Base-by-base conservation (phyloP, 768 basidiomycete genomes). In the Suillus placidus region DNA sequence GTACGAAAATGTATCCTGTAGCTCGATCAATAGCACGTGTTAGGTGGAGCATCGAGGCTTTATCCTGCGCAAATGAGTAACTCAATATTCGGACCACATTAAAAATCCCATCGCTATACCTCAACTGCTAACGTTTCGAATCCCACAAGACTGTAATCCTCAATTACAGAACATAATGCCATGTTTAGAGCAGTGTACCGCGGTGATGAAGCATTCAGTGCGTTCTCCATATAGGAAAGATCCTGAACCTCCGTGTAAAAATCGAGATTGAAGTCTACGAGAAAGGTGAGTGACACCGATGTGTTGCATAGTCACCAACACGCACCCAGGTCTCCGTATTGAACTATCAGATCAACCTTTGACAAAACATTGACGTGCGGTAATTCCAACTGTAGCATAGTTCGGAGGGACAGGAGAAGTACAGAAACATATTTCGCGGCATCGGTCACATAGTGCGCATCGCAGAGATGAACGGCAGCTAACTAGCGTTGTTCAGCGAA, bases 201-300 rank as follows among this genome's bases (percentile, higher is more conserved):
- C 1, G 90, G 87, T 0, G 91, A 85, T 1, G 87, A 74, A 0
- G 87, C 82, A 20, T 85, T 82, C 18, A 99, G 85, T 0, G 87
- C 80, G 67, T 89, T 90, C 69, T 93, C 87, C 26, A 99, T 86
- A 75, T 98, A 90, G 1, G 91, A 90, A 0, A 99, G 83, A 73
- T 99, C 97, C 77, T 97, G 95, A 0, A 97, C 97, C 78, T 99
- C 95, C 49, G 97, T 98, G 77, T 99, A 99, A 76, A 93, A 99
- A 69, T 95, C 93, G 35, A 99, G 89, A 72, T 97, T 97, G 82
- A 99, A 99, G 52, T 97, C 97, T 97, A 70, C 43, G 8, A 34
- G 6, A 35, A 60, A 20, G 26, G 18, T 60, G 2, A 42, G 37
- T 18, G 9, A 40, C 30, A 61, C 23, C 61, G 42, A 32, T 45